Conservation (phyloP, 169 alveolate genomes). For the Eimeria maxima region DNA sequence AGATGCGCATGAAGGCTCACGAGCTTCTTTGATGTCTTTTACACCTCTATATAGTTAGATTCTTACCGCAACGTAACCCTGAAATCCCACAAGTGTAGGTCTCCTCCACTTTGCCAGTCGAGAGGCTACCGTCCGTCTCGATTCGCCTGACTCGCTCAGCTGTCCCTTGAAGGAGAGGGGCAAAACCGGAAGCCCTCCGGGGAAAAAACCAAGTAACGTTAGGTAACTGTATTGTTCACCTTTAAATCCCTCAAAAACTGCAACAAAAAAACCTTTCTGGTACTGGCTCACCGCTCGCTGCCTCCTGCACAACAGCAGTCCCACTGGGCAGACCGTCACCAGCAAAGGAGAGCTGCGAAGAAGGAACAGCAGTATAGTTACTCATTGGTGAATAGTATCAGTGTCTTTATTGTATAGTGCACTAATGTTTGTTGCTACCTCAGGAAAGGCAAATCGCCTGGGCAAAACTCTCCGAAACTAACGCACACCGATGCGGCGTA, state of each 20-base stretch:
- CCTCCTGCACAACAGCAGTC: constrained; percentile 7
- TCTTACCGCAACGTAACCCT: background rate
- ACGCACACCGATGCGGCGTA: background rate
- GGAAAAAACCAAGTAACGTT: background rate
- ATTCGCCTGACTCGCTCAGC: constrained; percentile 11
- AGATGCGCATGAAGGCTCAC: background rate
- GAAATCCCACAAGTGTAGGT: background rate
- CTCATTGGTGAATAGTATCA: background rate
- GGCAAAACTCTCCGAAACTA: background rate
- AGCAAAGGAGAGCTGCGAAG: background rate
- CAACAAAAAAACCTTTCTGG: background rate
- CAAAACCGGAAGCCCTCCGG: background rate
- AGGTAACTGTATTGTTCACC: background rate
- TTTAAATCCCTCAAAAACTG: background rate
- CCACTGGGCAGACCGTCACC: background rate
- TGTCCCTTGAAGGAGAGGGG: background rate
- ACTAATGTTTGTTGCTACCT: background rate
- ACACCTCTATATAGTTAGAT: background rate
- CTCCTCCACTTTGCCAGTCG: background rate
- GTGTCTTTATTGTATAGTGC: background rate
- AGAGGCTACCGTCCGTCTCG: constrained; percentile 20
- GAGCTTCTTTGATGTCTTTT: background rate
- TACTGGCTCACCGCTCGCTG: background rate
- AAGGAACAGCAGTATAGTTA: background rate
- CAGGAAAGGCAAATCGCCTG: background rate